phyloP scores from a whole-genome alignment of 805 yeast genomes.

The Jamesozyma spencerorum region DNA sequence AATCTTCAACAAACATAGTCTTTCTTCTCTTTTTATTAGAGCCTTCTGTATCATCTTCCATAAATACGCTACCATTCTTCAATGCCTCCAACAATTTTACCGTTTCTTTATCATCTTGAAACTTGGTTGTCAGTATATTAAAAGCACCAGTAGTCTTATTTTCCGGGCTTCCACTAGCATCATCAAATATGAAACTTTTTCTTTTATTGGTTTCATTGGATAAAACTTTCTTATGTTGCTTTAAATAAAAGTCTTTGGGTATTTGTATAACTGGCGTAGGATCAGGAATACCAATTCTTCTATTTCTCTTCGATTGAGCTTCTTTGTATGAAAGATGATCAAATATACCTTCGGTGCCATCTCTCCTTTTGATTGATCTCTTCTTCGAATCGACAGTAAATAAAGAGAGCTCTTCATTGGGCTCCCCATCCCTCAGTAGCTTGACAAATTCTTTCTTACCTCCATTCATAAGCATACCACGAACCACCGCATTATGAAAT shows the following conservation, averaged over 20 bases:
- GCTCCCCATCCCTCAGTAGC: constrained; percentile 51
- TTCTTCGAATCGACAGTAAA: constrained; percentile 34
- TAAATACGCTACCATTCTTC: constrained; percentile 34
- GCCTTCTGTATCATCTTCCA: constrained; percentile 25
- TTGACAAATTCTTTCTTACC: constrained; percentile 35
- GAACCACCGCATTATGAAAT: constrained; percentile 54
- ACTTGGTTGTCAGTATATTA: constrained; percentile 26
- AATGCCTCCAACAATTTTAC: constrained; percentile 35
- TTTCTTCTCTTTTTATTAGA: constrained; percentile 19
- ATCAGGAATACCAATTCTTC: constrained; percentile 28
- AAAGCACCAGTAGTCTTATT: constrained; percentile 16
- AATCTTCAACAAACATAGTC: constrained; percentile 33
- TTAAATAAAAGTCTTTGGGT: constrained; percentile 20
- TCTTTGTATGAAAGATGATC: constrained; percentile 29
- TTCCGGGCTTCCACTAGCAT: constrained; percentile 4
- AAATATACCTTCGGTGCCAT: constrained; percentile 38
- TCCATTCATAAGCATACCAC: constrained; percentile 31
- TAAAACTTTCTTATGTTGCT: constrained; percentile 20
- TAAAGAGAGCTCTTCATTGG: constrained; percentile 39
- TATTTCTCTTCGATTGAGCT: constrained; percentile 25
- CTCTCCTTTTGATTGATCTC: constrained; percentile 39
- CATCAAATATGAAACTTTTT: constrained; percentile 18
- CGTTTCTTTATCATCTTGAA: constrained; percentile 26
- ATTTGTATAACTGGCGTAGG: constrained; percentile 23
- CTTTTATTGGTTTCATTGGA: constrained; percentile 13